phyloP scores from a whole-genome alignment of 305 asterid genomes.

The Solanum hybrid region DNA sequence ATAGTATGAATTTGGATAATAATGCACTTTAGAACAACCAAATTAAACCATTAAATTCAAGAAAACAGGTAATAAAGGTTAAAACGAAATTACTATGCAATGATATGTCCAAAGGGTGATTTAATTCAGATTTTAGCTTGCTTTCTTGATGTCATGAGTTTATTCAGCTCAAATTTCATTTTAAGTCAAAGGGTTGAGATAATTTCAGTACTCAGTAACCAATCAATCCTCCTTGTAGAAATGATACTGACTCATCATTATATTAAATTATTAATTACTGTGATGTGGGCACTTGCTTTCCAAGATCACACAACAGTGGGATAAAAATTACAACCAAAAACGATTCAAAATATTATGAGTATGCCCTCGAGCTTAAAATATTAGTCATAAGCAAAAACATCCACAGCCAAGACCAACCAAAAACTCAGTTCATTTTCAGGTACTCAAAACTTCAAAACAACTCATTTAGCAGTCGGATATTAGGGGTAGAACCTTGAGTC shows the following conservation, averaged over 20 bases:
- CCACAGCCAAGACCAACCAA: background rate
- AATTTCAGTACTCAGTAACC: background rate
- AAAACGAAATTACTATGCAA: background rate
- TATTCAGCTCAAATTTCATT: background rate
- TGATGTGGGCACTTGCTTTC: background rate
- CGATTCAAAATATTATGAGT: background rate
- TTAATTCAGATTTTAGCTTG: background rate
- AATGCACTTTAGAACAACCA: background rate
- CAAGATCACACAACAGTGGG: background rate
- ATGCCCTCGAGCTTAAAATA: background rate
- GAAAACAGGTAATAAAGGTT: background rate
- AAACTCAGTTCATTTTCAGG: background rate
- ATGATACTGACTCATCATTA: background rate
- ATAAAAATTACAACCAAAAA: background rate
- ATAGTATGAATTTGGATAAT: background rate
- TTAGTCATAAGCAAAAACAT: background rate
- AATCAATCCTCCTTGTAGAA: background rate
- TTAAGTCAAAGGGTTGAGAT: background rate
- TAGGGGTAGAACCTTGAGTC: constrained; percentile 72
- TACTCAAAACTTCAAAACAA: background rate
- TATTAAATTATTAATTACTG: background rate
- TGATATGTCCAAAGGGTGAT: background rate
- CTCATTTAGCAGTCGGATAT: background rate
- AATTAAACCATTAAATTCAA: background rate
- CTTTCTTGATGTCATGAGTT: background rate